Base-by-base conservation (phyloP, 2,329 filamentous ascomycete species). In the Trichoderma koningii region DNA sequence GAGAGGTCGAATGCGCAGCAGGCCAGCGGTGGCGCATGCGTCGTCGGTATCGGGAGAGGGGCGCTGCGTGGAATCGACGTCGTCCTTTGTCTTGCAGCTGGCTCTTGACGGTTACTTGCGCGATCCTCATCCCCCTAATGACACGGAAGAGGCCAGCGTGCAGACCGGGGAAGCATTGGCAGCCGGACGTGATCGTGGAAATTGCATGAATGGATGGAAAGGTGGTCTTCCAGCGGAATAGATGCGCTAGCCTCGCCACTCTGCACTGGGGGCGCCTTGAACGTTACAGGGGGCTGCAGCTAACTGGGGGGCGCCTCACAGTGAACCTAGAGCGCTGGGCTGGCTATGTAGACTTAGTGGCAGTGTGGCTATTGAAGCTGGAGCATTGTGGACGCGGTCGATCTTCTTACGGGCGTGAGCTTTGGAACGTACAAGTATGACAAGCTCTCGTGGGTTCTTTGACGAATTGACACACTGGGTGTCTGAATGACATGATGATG, bases 231-330 rank as follows among this genome's bases (percentile, higher is more conserved):
- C 52, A 44, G 50, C 55, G 55, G 28, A 61, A 55, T 61, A 21
- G 63, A 55, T 55, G 55, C 56, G 50, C 63, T 65, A 65, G 56
- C 48, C 50, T 61, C 50, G 63, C 57, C 50, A 34, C 51, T 48
- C 19, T 55, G 63, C 34, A 61, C 56, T 60, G 57, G 57, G 57
- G 7, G 21, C 21, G 21, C 21, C 21, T 23, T 23, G 21, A 64
- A 34, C 52, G 34, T 30, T 51, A 64, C 60, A 38, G 53, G 64
- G 64, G 56, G 51, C 56, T 65, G 64, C 64, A 65, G 64, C 55
- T 61, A 65, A 65, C 64, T 55, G 50, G 48, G 42, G 21, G 21
- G 51, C 55, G 47, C 48, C 21, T 38, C 34, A 34, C 38, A 65
- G 55, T 59, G 28, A 42, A 50, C 28, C 28, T 30, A 5, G 3